phyloP scores from a whole-genome alignment of 1,284 basidiomycete species.

The Heterobasidion parviporum region DNA sequence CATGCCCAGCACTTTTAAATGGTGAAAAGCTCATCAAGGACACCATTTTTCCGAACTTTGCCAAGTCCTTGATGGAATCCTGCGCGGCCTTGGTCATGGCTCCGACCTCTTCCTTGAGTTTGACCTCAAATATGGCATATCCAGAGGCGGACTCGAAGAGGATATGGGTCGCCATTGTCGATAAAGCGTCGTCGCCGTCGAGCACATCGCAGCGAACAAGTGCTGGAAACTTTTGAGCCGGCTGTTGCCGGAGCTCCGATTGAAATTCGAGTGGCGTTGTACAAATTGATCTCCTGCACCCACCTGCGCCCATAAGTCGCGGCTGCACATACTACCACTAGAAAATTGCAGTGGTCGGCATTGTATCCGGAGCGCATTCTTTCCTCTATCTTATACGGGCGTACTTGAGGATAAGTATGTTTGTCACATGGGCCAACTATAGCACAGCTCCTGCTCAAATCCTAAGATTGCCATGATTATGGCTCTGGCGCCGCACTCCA shows the following conservation, averaged over 20 bases:
- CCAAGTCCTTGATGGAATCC: slow-evolving; percentile 79
- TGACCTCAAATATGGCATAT: slow-evolving; percentile 90
- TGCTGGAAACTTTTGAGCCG: slow-evolving; percentile 5
- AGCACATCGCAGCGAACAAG: neutral
- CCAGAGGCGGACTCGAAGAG: slow-evolving; percentile 95
- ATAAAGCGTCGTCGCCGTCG: slow-evolving; percentile 18
- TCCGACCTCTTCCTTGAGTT: slow-evolving; percentile 86
- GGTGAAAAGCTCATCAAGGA: slow-evolving; percentile 88
- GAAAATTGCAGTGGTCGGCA: no score
- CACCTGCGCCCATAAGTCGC: neutral
- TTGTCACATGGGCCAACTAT: no score
- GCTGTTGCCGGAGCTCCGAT: neutral
- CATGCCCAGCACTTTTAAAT: slow-evolving; percentile 93
- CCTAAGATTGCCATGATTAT: no score
- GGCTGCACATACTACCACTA: no score
- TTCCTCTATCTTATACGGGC: no score
- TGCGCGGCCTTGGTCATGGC: slow-evolving; percentile 79
- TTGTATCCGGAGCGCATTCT: no score
- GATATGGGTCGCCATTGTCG: slow-evolving; percentile 70
- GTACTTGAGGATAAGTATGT: no score
- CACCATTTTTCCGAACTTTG: slow-evolving; percentile 94
- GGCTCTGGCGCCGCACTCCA: no score
- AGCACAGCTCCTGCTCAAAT: no score
- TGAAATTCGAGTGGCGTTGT: neutral
- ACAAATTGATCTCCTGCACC: neutral